phyloP scores from a whole-genome alignment of 2,329 filamentous ascomycete species.

The Stemphylium vesicarium region DNA sequence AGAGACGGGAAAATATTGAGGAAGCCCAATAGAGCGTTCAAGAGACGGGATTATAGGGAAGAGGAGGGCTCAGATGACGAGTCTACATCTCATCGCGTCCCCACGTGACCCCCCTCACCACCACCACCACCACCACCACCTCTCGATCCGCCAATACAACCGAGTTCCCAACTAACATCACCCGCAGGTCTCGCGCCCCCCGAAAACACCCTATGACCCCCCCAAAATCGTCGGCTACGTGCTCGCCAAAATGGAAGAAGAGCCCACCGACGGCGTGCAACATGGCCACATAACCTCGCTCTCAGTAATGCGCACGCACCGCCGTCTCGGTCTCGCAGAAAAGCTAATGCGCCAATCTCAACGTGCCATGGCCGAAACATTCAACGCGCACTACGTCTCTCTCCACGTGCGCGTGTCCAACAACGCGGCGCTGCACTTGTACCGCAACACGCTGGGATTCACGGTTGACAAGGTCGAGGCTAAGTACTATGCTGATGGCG shows the following conservation, averaged over 20 bases:
- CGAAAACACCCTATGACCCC: constrained; percentile 80
- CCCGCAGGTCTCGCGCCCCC: constrained; percentile 71
- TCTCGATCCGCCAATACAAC: neutral
- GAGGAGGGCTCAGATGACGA: neutral
- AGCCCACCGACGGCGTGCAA: constrained; percentile 85
- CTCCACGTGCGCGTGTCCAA: constrained; percentile 96
- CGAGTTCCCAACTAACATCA: neutral
- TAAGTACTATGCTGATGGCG: constrained; percentile 97
- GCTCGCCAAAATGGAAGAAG: constrained; percentile 99
- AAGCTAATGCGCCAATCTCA: constrained; percentile 97
- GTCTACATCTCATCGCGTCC: too few species aligned
- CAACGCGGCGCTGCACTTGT: constrained; percentile 86
- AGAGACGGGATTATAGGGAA: neutral
- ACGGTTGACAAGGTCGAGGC: constrained; percentile 64
- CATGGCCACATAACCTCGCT: constrained; percentile 97
- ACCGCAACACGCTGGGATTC: constrained; percentile 68
- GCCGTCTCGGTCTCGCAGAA: constrained; percentile 89
- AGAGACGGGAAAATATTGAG: too few species aligned
- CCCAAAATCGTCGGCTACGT: constrained; percentile 99
- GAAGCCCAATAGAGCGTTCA: neutral
- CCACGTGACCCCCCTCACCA: too few species aligned
- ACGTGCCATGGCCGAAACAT: constrained; percentile 95
- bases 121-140: too few species aligned
- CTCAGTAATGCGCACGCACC: constrained; percentile 95
- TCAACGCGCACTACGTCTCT: constrained; percentile 88